phyloP scores from a whole-genome alignment of 345 rosid genomes.

The Jatropha curcas region DNA sequence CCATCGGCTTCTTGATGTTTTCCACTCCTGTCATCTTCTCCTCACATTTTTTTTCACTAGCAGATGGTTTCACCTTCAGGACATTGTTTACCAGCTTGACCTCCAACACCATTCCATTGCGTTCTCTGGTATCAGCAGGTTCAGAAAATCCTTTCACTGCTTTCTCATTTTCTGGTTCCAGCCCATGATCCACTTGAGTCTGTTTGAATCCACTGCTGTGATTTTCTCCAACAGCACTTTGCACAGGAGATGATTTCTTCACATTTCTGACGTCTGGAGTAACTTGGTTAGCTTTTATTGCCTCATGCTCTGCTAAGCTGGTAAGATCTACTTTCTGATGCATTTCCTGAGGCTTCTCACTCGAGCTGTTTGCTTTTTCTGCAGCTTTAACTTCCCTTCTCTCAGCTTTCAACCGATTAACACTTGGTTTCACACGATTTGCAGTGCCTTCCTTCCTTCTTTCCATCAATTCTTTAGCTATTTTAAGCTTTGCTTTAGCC shows the following conservation, averaged over 20 bases:
- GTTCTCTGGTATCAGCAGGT: conserved; percentile 9
- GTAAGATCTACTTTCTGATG: conserved; percentile 17
- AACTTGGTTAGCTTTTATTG: conserved; percentile 17
- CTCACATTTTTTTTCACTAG: conserved; percentile 29
- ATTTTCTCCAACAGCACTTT: conserved; percentile 28
- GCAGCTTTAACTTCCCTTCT: conserved; percentile 32
- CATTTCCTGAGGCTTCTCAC: conserved; percentile 35
- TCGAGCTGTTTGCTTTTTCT: conserved; percentile 35
- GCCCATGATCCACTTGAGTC: conserved; percentile 30
- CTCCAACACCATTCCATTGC: conserved; percentile 15
- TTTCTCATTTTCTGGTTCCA: conserved; percentile 36
- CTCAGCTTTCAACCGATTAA: conserved; percentile 33
- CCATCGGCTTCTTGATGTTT: conserved; percentile 36
- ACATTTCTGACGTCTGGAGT: conserved; percentile 24
- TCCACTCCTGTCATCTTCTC: conserved; percentile 23
- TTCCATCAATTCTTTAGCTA: conserved; percentile 78
- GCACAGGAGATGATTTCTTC: conserved; percentile 17
- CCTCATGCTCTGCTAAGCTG: conserved; percentile 18
- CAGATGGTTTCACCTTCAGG: conserved; percentile 31
- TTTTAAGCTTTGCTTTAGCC: conserved; percentile 71
- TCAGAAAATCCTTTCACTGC: conserved; percentile 21
- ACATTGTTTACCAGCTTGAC: conserved; percentile 35
- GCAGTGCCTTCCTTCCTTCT: conserved; percentile 58
- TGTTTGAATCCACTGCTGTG: conserved; percentile 25
- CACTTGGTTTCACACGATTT: conserved; percentile 39